Conservation (phyloP, 345 rosid genomes). For the Aegle marmelos region DNA sequence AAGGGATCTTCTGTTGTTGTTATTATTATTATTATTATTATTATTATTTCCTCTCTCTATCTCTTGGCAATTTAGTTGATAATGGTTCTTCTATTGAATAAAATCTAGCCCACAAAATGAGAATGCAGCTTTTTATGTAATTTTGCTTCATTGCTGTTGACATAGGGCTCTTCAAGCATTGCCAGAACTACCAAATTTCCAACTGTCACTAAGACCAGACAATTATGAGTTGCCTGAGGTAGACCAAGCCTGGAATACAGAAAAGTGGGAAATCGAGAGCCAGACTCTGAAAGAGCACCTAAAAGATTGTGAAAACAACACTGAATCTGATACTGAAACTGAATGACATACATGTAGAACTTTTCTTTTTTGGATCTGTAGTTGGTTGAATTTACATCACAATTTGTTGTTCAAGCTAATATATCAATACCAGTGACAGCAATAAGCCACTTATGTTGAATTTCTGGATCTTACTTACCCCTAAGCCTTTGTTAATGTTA, state of each 20-base stretch:
- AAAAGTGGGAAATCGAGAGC: conserved; percentile 48
- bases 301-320: conserved; percentile 39
- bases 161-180: conserved; percentile 67
- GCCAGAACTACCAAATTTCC: conserved; percentile 90
- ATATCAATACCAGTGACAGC: neutral
- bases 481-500: neutral
- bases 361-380: neutral
- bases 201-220: conserved; percentile 75
- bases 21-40: no score
- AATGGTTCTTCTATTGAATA: neutral
- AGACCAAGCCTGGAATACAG: conserved; percentile 49
- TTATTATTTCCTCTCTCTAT: no score
- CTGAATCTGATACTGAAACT: conserved; percentile 25
- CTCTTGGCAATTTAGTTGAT: neutral
- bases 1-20: conserved; percentile 19
- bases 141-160: conserved; percentile 3
- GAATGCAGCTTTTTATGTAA: neutral
- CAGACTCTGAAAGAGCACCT: conserved; percentile 69
- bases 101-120: neutral
- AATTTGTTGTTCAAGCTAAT: neutral
- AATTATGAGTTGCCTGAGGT: conserved; percentile 63
- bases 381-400: neutral
- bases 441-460: neutral
- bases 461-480: neutral
- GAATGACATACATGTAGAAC: conserved; percentile 16